Base-by-base conservation (phyloP, 1,284 basidiomycete species). In the Melampsora occidentalis region DNA sequence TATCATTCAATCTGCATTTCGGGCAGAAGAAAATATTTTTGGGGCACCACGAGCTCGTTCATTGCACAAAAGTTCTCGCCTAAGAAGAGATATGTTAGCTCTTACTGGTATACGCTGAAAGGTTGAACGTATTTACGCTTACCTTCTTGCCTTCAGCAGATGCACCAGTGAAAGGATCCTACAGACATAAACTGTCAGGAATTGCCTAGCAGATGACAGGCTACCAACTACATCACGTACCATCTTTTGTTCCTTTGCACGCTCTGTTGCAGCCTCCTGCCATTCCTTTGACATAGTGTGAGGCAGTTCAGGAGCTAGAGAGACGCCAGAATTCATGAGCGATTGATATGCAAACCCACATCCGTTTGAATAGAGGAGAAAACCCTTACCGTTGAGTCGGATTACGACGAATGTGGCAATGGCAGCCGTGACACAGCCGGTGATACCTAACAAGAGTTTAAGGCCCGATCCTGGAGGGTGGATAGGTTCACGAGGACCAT, bases 221-320 rank as follows among this genome's bases (percentile, higher is more conserved):
- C 53, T 33, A 28, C 61, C 22, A 28, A 22, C 25, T 31, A 69
- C 18, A 49, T 10, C 9, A n/a, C 22, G n/a, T 69, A 76, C 73
- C 73, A 76, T 76, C 42, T 76, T 76, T 62, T 76, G 73, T n/a
- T 76, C 73, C 49, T 68, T 76, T 14, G 73, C 73, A 59, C 73
- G 73, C 42, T 76, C 51, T 28, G 65, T 69, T 14, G 73, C 33
- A 59, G 73, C 73, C 62, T 76, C 66, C 46, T 76, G 73, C 73
- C 73, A 76, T 64, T 76, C 73, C 67, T 76, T 76, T 14, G 65
- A 69, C 73, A 76, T 76, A 48, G 73, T 69, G n/a, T 57, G 66
- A n/a, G 73, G 73, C 46, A 63, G 67, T 2, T 69, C 66, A 53
- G 67, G 65, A 46, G 73, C 73, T 76, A 46, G 12, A 64, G 14